These are phyloP conservation scores for Stenogyne calaminthoides DNA, from an alignment of 305 asterid species.

Conservation along the genomic window DNA sequence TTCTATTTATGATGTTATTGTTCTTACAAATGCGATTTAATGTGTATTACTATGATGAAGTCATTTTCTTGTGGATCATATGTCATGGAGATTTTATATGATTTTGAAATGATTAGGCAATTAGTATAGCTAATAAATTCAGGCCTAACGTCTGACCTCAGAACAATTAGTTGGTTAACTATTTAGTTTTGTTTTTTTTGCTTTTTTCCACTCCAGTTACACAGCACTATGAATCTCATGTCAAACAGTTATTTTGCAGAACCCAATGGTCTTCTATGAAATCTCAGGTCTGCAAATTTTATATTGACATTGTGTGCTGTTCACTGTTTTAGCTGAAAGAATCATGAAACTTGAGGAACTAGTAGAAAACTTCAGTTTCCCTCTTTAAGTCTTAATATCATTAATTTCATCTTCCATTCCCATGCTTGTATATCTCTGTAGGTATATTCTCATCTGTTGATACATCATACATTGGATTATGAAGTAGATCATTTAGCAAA, in stretches of 20 bases:
- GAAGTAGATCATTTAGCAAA: background rate
- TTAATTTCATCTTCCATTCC: background rate
- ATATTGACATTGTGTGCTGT: background rate
- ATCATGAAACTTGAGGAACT: background rate
- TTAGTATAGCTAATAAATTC: too few relatives aligned
- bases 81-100: background rate
- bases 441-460: background rate
- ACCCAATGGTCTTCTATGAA: background rate
- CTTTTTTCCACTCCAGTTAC: background rate
- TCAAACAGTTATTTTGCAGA: background rate
- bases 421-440: background rate
- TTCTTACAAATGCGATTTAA: background rate
- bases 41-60: background rate
- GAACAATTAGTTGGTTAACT: background rate
- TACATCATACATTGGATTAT: background rate
- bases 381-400: background rate
- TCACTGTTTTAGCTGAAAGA: background rate
- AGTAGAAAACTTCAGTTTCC: background rate
- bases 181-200: background rate
- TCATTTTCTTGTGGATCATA: background rate
- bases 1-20: background rate
- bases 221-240: background rate
- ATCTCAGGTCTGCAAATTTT: background rate
- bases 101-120: background rate
- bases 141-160: too few relatives aligned